Conservation (phyloP, 2,329 filamentous ascomycete species). For the Scortechinia acanthostroma region DNA sequence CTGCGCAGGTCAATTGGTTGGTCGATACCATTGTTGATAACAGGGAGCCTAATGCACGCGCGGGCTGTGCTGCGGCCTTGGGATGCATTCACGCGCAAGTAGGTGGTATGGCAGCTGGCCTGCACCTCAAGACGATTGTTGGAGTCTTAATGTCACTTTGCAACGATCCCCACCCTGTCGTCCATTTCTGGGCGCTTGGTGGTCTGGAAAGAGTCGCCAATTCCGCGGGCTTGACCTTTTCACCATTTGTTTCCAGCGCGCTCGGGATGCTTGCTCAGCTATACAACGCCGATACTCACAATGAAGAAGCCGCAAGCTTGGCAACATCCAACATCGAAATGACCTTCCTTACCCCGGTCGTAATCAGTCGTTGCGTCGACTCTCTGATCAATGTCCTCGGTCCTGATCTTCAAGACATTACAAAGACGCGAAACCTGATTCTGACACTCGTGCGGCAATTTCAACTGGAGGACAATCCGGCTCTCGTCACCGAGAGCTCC, state of each 20-base stretch:
- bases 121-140: conserved; percentile 94
- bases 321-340: conserved; percentile 87
- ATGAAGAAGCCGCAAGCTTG: conserved; percentile 71
- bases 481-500: conserved; percentile 71
- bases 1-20: conserved; percentile 80
- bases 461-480: conserved; percentile 63
- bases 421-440: conserved; percentile 86
- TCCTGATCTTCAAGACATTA: conserved; percentile 86
- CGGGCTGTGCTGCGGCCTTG: conserved; percentile 87
- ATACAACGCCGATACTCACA: conserved; percentile 86
- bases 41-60: conserved; percentile 83
- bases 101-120: conserved; percentile 92
- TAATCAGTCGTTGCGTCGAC: conserved; percentile 81
- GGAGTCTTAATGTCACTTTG: conserved; percentile 96
- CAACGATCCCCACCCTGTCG: conserved; percentile 87
- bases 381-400: conserved; percentile 95
- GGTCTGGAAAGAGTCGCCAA: conserved; percentile 81
- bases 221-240: conserved; percentile 86
- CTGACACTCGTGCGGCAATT: conserved; percentile 80
- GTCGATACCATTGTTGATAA: conserved; percentile 93
- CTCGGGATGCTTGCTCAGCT: conserved; percentile 90
- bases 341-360: conserved; percentile 73
- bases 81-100: conserved; percentile 92
- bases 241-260: conserved; percentile 80
- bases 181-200: conserved; percentile 94